Evolutionary conservation across 2,329 filamentous ascomycete genomes (phyloP).

Genomic region (Colletotrichum eleusines): DNA sequence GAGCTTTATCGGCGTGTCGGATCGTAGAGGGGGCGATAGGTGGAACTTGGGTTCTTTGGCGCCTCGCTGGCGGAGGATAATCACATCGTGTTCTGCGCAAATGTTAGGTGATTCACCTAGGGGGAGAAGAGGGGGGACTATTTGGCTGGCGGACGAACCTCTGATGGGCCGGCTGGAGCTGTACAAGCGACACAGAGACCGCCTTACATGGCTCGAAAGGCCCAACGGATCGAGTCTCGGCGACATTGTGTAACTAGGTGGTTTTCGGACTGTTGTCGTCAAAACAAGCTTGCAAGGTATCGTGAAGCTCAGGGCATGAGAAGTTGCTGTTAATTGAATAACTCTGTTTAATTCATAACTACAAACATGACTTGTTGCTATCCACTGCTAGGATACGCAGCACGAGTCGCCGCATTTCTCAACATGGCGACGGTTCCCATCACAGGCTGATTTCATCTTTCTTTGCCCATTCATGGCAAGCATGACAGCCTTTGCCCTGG

Average conservation of each 20-base stretch:
- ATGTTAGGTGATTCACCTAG: slow-evolving; percentile 4
- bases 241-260: slow-evolving; percentile 14
- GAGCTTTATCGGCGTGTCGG: slow-evolving; percentile 50
- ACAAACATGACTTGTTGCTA: neutral
- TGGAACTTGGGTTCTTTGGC: slow-evolving; percentile 52
- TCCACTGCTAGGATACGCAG: neutral
- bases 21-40: slow-evolving; percentile 52
- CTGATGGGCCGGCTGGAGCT: slow-evolving; percentile 27
- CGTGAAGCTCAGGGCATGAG: neutral
- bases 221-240: slow-evolving; percentile 25
- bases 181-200: slow-evolving; percentile 14
- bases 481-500: neutral
- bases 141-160: slow-evolving; percentile 1
- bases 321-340: neutral
- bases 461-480: neutral
- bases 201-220: slow-evolving; percentile 7
- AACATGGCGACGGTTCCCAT: neutral
- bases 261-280: neutral
- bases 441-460: neutral
- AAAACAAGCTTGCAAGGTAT: slow-evolving; percentile 7
- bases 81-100: slow-evolving; percentile 54
- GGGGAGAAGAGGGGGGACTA: too few relatives aligned
- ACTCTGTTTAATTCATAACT: neutral
- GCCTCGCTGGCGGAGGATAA: slow-evolving; percentile 56
- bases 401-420: neutral